Evolutionary conservation across 257 asterid species (phyloP).

Genomic region (Phtheirospermum japonicum): DNA sequence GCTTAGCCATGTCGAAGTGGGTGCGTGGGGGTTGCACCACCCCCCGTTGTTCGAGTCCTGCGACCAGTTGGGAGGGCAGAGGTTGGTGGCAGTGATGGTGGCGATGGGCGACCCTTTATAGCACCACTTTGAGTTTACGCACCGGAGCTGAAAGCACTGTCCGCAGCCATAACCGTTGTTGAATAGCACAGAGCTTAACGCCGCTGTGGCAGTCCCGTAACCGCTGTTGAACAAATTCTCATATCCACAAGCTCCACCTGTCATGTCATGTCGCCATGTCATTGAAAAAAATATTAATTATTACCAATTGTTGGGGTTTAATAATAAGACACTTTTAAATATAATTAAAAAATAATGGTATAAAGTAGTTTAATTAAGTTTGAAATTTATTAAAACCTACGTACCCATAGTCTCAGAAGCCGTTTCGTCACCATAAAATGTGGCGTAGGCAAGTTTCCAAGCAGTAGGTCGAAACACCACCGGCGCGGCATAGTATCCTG

Average conservation of each 20-base stretch:
- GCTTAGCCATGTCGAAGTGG: constrained; percentile 83
- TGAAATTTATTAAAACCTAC: too few relatives aligned
- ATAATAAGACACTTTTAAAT: too few relatives aligned
- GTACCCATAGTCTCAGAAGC: constrained; percentile 67
- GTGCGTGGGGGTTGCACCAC: constrained; percentile 95
- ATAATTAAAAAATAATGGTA: too few relatives aligned
- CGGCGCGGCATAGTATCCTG: constrained; percentile 20
- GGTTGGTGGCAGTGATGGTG: constrained; percentile 77
- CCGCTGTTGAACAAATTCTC: constrained; percentile 63
- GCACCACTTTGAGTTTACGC: constrained; percentile 50
- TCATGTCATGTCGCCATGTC: too few relatives aligned
- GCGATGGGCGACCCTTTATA: constrained; percentile 44
- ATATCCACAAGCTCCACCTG: constrained; percentile 87
- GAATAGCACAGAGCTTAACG: constrained; percentile 71
- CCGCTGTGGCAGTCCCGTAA: constrained; percentile 71
- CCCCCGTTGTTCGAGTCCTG: constrained; percentile 70
- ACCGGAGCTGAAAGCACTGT: constrained; percentile 66
- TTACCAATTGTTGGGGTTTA: too few relatives aligned
- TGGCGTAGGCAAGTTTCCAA: constrained; percentile 62
- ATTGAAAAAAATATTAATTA: not conserved
- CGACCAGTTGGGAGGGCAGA: constrained; percentile 85
- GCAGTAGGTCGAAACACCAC: constrained; percentile 38
- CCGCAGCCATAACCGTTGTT: constrained; percentile 81
- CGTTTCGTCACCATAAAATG: constrained; percentile 71
- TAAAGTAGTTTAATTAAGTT: too few relatives aligned